Evolutionary conservation across 805 yeast species (phyloP).

Genomic region (Cyberlindnera galapagoensis): DNA sequence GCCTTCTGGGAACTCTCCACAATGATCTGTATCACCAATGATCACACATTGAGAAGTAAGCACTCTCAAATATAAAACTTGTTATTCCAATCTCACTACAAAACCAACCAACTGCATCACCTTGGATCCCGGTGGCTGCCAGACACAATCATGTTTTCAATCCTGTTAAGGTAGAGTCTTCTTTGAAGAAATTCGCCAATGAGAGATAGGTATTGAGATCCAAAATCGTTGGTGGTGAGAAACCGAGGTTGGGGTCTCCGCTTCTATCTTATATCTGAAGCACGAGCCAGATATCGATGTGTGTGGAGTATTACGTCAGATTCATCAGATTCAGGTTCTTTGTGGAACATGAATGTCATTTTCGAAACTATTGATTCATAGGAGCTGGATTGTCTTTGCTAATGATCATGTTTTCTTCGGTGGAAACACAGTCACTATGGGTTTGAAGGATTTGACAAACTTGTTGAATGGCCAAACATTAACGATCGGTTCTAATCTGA

Average conservation of each 20-base stretch:
- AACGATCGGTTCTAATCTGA: conserved; percentile 2
- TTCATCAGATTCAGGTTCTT: too few species aligned
- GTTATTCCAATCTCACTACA: conserved; percentile 4
- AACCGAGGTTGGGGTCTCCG: too few species aligned
- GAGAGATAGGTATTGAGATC: conserved; percentile 4
- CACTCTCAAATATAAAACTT: not conserved
- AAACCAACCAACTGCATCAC: conserved; percentile 2
- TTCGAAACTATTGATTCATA: conserved; percentile 5
- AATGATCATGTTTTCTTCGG: conserved; percentile 9
- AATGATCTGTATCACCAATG: too few species aligned
- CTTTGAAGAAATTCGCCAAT: conserved; percentile 1
- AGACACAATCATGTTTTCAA: not conserved
- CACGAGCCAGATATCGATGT: too few species aligned
- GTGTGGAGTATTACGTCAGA: too few species aligned
- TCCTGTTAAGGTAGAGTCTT: not conserved
- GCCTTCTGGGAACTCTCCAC: too few species aligned
- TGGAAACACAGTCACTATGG: conserved; percentile 7
- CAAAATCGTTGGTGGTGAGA: conserved; percentile 3
- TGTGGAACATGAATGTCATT: too few species aligned
- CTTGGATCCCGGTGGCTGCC: conserved; percentile 6
- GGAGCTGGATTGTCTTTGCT: conserved; percentile 8
- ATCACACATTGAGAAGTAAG: too few species aligned
- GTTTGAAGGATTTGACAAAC: conserved; percentile 7
- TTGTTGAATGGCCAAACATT: conserved; percentile 3
- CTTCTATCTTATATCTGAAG: too few species aligned